Evolutionary conservation across 495 filamentous ascomycete species (phyloP), one percentile per base, ranked within the genome.

Genomic region (Hypoxylon fragiforme): DNA sequence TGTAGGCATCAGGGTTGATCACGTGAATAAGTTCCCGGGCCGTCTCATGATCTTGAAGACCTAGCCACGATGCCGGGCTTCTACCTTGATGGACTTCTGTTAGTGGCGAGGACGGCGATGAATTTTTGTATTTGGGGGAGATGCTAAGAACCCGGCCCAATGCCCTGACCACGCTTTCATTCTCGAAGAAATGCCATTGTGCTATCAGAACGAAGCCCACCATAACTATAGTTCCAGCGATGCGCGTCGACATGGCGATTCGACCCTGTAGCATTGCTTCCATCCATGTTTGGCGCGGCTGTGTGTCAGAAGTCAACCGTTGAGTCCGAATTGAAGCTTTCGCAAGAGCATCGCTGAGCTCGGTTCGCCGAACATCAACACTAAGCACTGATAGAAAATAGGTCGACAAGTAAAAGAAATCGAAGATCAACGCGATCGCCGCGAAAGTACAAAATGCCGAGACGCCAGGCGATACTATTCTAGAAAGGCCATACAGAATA

Each of bases 371-470:
- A 15, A 90, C 83, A 50, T 90, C 87, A 46, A 90, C 82, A 58
- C 85, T 89, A 15, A 90, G 74, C 30, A 90, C 85, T 3, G 85
- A 77, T 13, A 87, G 73, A 61, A 90, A 88, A 69, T 87, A 89
- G 3, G 85, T 89, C 12, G 87, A 70, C 26, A 88, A 74, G 57
- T 84, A 87, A 43, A 87, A 76, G 59, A 83, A 87, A 66, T 90
- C 87, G 62, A 89, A 81, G 13, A 84, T 62, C 24, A 86, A 74
- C 2, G 86, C 87, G 41, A 90, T 77, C 12, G 81, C 83, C 4
- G 82, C 80, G 69, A 89, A 90, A 1, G 70, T 78, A 69, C 87
- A 89, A 62, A 89, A 89, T 3, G 81, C 83, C 7, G 78, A 74
- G 19, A 89, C 82, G 14, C 81, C 82, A 0, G 81, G 79, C 18